phyloP scores from a whole-genome alignment of 1,284 basidiomycete species.

The Malassezia psittaci region DNA sequence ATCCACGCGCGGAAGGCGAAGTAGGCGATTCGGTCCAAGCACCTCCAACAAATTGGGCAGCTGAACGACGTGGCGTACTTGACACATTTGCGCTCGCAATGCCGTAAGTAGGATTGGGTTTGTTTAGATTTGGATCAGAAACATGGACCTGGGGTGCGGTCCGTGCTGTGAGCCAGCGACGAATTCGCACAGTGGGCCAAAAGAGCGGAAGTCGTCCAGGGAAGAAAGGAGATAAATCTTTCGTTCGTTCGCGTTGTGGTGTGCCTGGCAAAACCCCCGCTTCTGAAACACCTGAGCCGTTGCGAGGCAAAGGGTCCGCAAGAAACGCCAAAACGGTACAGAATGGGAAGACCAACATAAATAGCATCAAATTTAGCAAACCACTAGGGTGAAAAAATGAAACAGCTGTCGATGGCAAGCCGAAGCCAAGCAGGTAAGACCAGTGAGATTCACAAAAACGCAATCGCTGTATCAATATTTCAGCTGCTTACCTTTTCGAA shows the following conservation, averaged over 20 bases:
- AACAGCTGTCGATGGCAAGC: slow-evolving; percentile 40
- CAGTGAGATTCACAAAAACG: slow-evolving; percentile 44
- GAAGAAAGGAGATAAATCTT: slow-evolving; percentile 22
- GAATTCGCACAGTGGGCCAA: slow-evolving; percentile 36
- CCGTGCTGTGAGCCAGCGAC: slow-evolving; percentile 4
- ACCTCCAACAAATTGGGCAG: slow-evolving; percentile 16
- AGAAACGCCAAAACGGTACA: slow-evolving; percentile 43
- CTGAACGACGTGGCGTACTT: slow-evolving; percentile 9
- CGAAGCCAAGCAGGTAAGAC: slow-evolving; percentile 45
- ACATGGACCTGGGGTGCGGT: neutral
- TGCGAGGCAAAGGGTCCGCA: slow-evolving; percentile 34
- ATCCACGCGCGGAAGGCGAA: slow-evolving; percentile 2
- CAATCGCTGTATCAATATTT: slow-evolving; percentile 27
- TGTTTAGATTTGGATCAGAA: neutral
- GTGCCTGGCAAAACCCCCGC: slow-evolving; percentile 17
- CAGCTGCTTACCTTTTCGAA: slow-evolving; percentile 19
- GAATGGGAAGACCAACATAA: slow-evolving; percentile 45
- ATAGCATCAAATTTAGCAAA: slow-evolving; percentile 44
- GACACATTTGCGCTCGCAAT: neutral
- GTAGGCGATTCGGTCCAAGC: slow-evolving; percentile 10
- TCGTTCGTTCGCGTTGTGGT: slow-evolving; percentile 3
- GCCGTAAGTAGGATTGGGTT: neutral
- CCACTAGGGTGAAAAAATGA: slow-evolving; percentile 45
- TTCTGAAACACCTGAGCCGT: slow-evolving; percentile 21
- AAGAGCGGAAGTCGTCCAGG: slow-evolving; percentile 42